Evolutionary conservation across 257 asterid genomes (phyloP).

Genomic region (Petrea volubilis): DNA sequence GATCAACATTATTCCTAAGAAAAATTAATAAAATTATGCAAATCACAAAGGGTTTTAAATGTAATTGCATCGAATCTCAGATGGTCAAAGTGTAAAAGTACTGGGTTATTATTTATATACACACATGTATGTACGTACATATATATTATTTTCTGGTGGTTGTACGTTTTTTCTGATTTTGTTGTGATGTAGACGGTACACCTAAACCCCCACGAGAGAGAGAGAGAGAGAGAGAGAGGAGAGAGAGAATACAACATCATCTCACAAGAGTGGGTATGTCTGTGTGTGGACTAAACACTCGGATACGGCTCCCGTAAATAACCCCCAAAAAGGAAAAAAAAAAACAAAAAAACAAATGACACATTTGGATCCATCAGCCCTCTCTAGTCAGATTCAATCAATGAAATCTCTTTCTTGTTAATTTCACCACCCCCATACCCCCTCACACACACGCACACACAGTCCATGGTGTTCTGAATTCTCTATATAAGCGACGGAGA

Average conservation of each 20-base stretch:
- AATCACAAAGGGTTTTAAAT: too few relatives aligned
- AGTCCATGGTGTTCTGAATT: conserved; percentile 5
- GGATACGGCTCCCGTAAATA: conserved; percentile 18
- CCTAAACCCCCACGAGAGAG: background rate
- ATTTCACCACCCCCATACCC: conserved; percentile 38
- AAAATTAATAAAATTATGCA: too few relatives aligned
- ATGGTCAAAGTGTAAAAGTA: too few relatives aligned
- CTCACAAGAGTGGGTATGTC: background rate
- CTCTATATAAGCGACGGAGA: background rate
- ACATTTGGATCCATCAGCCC: conserved; percentile 23
- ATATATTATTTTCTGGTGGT: conserved; percentile 22
- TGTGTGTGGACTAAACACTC: conserved; percentile 22
- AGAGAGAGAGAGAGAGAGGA: background rate
- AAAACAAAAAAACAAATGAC: background rate
- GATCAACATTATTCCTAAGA: too few relatives aligned
- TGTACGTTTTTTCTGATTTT: conserved; percentile 15
- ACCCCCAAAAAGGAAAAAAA: background rate
- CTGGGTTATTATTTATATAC: too few relatives aligned
- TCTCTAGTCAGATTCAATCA: conserved; percentile 43
- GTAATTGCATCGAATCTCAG: too few relatives aligned
- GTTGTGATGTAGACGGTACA: conserved; percentile 14
- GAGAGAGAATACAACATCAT: background rate
- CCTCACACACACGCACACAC: conserved; percentile 17
- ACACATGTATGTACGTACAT: background rate
- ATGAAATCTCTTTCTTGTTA: conserved; percentile 32